Percentiles rank a stretch among this genome's conserved stretches.
These are phyloP conservation scores for Picochlorum sp. DNA, from an alignment of 139 green algal species.

Conservation along the genomic window DNA sequence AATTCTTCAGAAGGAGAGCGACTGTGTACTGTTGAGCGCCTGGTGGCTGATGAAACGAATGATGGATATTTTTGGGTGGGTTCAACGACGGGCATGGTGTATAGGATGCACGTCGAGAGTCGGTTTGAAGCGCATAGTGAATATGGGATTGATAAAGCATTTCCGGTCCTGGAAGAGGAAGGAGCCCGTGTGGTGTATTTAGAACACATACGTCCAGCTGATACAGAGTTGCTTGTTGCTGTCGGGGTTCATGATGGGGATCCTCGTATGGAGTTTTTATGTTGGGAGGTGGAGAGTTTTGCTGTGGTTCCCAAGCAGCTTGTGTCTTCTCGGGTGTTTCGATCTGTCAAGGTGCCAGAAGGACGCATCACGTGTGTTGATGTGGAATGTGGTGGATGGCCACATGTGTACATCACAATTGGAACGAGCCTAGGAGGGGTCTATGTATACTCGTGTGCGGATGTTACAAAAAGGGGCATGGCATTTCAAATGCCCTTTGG, in stretches of 20 bases:
- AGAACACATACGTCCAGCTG: neutral
- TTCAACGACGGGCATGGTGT: neutral
- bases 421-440: conserved; percentile 16
- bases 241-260: conserved; percentile 18
- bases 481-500: neutral
- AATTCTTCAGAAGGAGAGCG: too few species aligned
- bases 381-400: conserved; percentile 11
- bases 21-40: too few species aligned
- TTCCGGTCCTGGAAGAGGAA: neutral
- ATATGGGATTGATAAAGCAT: neutral
- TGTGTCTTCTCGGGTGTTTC: neutral
- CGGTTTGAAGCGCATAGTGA: neutral
- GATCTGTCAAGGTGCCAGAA: conserved; percentile 12
- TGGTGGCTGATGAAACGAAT: too few species aligned
- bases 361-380: conserved; percentile 2
- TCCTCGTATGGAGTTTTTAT: conserved; percentile 6
- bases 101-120: neutral
- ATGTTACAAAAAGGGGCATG: conserved; percentile 19
- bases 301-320: neutral
- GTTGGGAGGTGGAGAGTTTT: conserved; percentile 8
- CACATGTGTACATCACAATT: conserved; percentile 11
- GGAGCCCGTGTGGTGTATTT: conserved; percentile 3
- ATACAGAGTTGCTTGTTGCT: conserved; percentile 14
- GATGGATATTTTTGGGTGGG: conserved; percentile 7
- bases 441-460: conserved; percentile 11